Evolutionary conservation across 164 flowering plant genomes (phyloP).

Genomic region (Echeveria elegans): DNA sequence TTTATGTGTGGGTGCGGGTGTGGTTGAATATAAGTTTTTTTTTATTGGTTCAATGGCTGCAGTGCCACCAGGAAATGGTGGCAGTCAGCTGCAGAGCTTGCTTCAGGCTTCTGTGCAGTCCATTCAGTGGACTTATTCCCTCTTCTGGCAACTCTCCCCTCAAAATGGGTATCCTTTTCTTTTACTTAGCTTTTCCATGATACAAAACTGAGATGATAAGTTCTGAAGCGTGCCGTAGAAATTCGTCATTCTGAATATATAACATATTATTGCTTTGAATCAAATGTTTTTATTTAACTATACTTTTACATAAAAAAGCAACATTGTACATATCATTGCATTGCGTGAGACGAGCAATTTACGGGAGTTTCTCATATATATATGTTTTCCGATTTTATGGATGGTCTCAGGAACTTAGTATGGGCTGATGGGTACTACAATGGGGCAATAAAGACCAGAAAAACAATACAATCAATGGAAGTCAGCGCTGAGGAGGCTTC

Average conservation of each 20-base stretch:
- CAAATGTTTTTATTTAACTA: neutral
- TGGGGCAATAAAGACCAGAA: conserved; percentile 93
- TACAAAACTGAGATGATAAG: too few species aligned
- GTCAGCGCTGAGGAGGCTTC: conserved; percentile 82
- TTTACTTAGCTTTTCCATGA: neutral
- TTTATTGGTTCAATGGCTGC: conserved; percentile 5
- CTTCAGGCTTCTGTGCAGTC: conserved; percentile 75
- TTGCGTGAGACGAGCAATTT: neutral
- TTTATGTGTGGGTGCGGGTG: neutral
- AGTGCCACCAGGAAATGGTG: conserved; percentile 6
- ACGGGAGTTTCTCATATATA: too few species aligned
- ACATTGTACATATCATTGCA: neutral
- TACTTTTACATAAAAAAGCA: neutral
- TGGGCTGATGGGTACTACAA: conserved; percentile 97
- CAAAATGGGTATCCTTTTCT: conserved; percentile 61
- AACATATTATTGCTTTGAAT: too few species aligned
- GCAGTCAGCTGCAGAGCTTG: conserved; percentile 46
- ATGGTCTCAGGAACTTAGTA: conserved; percentile 37
- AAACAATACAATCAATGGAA: conserved; percentile 88
- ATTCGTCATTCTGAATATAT: neutral
- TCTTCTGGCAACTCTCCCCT: conserved; percentile 85
- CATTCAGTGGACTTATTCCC: conserved; percentile 87
- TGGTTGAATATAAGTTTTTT: neutral
- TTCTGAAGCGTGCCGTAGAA: neutral
- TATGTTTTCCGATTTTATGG: neutral